Conservation (phyloP, 257 asterid genomes). For the Solanum virginianum region DNA sequence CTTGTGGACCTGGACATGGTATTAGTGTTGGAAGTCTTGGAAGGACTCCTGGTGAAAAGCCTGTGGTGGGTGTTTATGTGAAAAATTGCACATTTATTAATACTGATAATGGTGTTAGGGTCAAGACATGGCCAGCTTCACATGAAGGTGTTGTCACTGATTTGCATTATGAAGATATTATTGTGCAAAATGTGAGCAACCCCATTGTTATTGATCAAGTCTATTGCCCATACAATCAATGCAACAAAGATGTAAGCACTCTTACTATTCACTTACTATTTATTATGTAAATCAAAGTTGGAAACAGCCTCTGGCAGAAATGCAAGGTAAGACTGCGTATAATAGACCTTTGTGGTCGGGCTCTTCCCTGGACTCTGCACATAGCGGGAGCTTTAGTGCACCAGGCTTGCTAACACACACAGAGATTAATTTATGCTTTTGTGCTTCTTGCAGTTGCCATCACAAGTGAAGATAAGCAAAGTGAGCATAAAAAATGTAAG, state of each 20-base stretch:
- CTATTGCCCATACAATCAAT: slow-evolving; percentile 17
- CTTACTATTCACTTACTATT: background rate
- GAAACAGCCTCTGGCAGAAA: too few relatives aligned
- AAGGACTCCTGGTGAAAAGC: slow-evolving; percentile 7
- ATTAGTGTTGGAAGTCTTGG: slow-evolving; percentile 34
- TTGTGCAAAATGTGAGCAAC: slow-evolving; percentile 19
- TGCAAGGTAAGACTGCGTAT: too few relatives aligned
- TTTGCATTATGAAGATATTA: slow-evolving; percentile 14
- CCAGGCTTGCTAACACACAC: too few relatives aligned
- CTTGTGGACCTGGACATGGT: slow-evolving; percentile 41
- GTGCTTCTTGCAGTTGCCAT: slow-evolving; percentile 3
- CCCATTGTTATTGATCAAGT: slow-evolving; percentile 26
- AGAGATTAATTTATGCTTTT: background rate
- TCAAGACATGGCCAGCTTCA: slow-evolving; percentile 24
- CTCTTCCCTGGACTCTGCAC: too few relatives aligned
- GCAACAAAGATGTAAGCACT: slow-evolving; percentile 7
- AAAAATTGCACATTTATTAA: slow-evolving; percentile 15
- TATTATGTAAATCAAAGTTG: too few relatives aligned
- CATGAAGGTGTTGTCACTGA: slow-evolving; percentile 6
- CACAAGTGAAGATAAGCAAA: slow-evolving; percentile 23
- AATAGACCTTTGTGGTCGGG: too few relatives aligned
- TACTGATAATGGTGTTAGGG: slow-evolving; percentile 22
- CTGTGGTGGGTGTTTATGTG: slow-evolving; percentile 12
- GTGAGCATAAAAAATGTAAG: slow-evolving; percentile 10
- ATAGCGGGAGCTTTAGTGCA: too few relatives aligned